A percentile compares a stretch with the other conserved stretches of the same genome.
Conservation (phyloP, 2,329 filamentous ascomycete genomes). For the Stachybotrys chlorohalonatus region DNA sequence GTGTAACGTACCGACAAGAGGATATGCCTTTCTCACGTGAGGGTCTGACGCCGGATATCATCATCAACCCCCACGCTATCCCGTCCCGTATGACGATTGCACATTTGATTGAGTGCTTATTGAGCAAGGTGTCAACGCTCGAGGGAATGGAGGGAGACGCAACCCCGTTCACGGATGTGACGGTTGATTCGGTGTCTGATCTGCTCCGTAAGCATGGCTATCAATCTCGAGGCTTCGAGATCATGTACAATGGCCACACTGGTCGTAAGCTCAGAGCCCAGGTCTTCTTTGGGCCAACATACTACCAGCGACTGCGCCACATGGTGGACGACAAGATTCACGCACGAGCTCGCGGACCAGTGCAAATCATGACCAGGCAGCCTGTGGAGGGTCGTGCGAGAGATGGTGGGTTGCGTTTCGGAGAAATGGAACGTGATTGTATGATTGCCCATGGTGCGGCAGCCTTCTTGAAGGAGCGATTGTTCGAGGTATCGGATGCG, state of each 20-base stretch:
- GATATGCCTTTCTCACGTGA: conserved; percentile 97
- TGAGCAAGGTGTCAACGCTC: conserved; percentile 90
- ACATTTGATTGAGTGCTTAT: conserved; percentile 97
- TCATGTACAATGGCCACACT: conserved; percentile 98
- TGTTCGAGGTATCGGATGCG: conserved; percentile 96
- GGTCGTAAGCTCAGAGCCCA: conserved; percentile 88
- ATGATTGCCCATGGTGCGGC: conserved; percentile 99
- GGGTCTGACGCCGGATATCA: conserved; percentile 86
- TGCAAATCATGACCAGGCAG: conserved; percentile 94
- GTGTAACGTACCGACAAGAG: conserved; percentile 94
- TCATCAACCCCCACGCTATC: conserved; percentile 99
- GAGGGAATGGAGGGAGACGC: conserved; percentile 95
- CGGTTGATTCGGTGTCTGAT: conserved; percentile 84
- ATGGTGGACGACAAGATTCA: conserved; percentile 99
- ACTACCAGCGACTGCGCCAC: conserved; percentile 96
- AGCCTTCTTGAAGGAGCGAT: conserved; percentile 90
- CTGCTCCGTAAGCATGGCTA: conserved; percentile 85
- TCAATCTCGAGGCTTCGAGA: conserved; percentile 93
- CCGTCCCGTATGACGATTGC: conserved; percentile 99
- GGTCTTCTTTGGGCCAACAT: conserved; percentile 94
- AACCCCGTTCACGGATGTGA: conserved; percentile 96
- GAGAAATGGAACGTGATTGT: conserved; percentile 99
- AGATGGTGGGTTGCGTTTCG: conserved; percentile 96
- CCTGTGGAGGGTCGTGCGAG: conserved; percentile 96
- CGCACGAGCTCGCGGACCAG: conserved; percentile 90